Base-by-base conservation (phyloP, 2,329 filamentous ascomycete species). In the Hypoxylon sp. region DNA sequence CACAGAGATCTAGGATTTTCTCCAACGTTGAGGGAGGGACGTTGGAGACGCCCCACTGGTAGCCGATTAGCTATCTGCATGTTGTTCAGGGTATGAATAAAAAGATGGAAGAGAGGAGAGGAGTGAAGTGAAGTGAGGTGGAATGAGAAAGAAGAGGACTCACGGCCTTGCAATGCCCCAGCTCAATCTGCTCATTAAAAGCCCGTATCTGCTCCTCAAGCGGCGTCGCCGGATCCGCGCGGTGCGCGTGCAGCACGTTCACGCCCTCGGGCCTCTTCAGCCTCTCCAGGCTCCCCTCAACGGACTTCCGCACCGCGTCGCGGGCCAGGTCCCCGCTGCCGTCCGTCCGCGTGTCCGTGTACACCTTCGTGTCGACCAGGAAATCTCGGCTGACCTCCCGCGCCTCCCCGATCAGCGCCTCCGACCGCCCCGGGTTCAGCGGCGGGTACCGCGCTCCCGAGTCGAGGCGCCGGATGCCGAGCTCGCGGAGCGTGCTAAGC, bases 11-110 rank as follows among this genome's bases (percentile, higher is more conserved):
- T 29, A 82, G 64, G 26, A 77, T 78, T 17, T 77, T 63, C 54
- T 77, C 66, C 0, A 82, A 73, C 17, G 76, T 71, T 3, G 73
- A 63, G 0, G 76, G 71, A 0, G 76, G 63, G 14, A 79, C 76
- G 62, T 83, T 83, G 13, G 80, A 81, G 0, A 83, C 72, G 1
- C 81, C 81, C 71, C 81, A 80, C 74, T 79, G n/a, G 3, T 14
- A 37, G 24, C 2, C 14, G 24, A 3, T 14, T 48, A 19, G 29
- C 10, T 31, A 22, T 6, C 11, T 11, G 8, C 14, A 44, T 14
- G 29, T 4, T 33, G 19, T 17, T 11, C 29, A 31, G 29, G 29
- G 8, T 31, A 31, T 9, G 29, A 31, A 31, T 35, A 6, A 35
- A 33, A 51, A 24, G 37, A 39, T 22, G 35, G 10, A 22, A 42